phyloP scores from a whole-genome alignment of 768 basidiomycete genomes.

The Gyrodon lividus region DNA sequence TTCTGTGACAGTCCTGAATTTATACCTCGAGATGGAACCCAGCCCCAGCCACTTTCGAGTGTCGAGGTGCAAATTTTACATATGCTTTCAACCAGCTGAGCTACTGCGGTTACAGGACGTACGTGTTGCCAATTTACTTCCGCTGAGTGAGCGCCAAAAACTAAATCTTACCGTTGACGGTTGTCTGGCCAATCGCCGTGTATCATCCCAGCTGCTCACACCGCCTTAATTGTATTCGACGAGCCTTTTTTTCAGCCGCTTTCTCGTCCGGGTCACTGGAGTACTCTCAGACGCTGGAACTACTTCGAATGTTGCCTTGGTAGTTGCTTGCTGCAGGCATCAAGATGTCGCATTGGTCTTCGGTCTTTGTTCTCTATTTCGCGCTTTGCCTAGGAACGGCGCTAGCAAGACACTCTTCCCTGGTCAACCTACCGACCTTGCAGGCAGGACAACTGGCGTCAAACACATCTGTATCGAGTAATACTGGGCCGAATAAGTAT shows the following conservation, averaged over 20 bases:
- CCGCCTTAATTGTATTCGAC: too few relatives aligned
- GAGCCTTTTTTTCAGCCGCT: too few relatives aligned
- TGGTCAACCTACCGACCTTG: constrained; percentile 11
- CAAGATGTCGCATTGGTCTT: constrained; percentile 22
- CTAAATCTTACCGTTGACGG: too few relatives aligned
- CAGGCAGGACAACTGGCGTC: constrained; percentile 11
- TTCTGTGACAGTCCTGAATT: background rate
- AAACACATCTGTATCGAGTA: too few relatives aligned
- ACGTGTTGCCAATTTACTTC: background rate
- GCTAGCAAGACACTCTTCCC: background rate
- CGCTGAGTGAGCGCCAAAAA: too few relatives aligned
- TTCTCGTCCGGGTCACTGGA: too few relatives aligned
- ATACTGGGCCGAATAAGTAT: constrained; percentile 27
- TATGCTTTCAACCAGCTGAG: too few relatives aligned
- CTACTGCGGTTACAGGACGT: too few relatives aligned
- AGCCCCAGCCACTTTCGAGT: background rate
- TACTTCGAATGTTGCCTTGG: constrained; percentile 21
- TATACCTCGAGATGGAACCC: background rate
- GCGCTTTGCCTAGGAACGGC: constrained; percentile 9
- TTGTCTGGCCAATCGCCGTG: too few relatives aligned
- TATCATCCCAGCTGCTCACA: too few relatives aligned
- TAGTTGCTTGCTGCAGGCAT: constrained; percentile 7
- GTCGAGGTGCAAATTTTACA: background rate
- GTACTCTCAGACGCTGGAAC: background rate
- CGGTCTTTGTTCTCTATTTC: constrained; percentile 10